Conservation (phyloP, 345 rosid genomes). For the Citrus hindsii region DNA sequence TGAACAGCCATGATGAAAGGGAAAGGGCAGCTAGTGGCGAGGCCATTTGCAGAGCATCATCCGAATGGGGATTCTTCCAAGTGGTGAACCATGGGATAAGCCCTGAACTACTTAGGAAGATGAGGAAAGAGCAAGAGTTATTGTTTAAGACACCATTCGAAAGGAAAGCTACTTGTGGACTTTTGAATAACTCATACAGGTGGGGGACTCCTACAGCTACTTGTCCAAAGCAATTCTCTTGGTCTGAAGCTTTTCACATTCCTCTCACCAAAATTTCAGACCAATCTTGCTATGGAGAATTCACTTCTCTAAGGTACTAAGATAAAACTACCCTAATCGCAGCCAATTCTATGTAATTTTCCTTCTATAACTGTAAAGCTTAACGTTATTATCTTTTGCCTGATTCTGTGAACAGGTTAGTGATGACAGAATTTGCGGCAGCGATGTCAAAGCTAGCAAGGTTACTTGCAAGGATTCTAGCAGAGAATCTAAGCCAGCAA, state of each 20-base stretch:
- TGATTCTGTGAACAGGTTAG: conserved; percentile 31
- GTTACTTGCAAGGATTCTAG: conserved; percentile 44
- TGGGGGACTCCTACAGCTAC: conserved; percentile 61
- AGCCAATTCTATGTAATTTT: not conserved
- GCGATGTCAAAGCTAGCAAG: conserved; percentile 55
- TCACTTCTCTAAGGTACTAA: conserved; percentile 39
- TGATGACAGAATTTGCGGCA: conserved; percentile 44
- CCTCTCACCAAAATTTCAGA: conserved; percentile 51
- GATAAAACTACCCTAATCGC: not conserved
- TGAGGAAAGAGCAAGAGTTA: conserved; percentile 46
- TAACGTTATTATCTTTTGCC: not conserved
- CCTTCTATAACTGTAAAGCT: not conserved
- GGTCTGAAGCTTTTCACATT: conserved; percentile 73
- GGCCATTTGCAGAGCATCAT: conserved; percentile 47
- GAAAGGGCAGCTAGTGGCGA: conserved; percentile 27
- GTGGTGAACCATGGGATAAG: conserved; percentile 62
- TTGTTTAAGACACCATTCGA: conserved; percentile 47
- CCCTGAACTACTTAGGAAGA: conserved; percentile 32
- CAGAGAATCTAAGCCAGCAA: conserved; percentile 35
- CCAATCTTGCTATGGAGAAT: conserved; percentile 41
- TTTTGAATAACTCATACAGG: conserved; percentile 52
- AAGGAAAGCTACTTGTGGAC: conserved; percentile 34
- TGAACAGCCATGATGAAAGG: conserved; percentile 20
- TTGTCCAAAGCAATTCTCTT: conserved; percentile 46
- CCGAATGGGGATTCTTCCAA: conserved; percentile 75